These are phyloP conservation scores for Collybiopsis confluens DNA, from an alignment of 768 basidiomycete genomes.

Conservation along the genomic window DNA sequence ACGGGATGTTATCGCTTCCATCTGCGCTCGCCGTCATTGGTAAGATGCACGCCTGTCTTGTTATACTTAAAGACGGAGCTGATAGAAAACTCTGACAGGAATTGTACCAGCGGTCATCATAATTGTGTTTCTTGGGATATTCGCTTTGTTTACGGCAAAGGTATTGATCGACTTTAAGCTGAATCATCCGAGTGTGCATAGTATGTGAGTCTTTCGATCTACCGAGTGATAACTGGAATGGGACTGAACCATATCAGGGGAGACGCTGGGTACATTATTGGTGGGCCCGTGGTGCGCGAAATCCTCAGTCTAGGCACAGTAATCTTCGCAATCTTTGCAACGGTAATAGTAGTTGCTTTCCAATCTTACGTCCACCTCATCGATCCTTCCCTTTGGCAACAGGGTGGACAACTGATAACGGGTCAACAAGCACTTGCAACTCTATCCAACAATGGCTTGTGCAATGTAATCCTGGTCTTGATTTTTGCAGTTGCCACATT, in stretches of 20 bases:
- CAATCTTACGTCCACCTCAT: no score
- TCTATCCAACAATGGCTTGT: slow-evolving; percentile 45
- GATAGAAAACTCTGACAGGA: slow-evolving; percentile 22
- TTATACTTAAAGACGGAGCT: not conserved
- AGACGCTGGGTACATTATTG: slow-evolving; percentile 47
- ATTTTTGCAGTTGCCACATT: slow-evolving; percentile 44
- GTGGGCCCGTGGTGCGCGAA: slow-evolving; percentile 44
- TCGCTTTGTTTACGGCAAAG: slow-evolving; percentile 49
- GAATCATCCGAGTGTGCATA: slow-evolving; percentile 51
- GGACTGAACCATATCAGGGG: slow-evolving; percentile 25
- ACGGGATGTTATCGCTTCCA: slow-evolving; percentile 52
- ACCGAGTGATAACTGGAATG: not conserved
- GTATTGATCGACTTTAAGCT: slow-evolving; percentile 54
- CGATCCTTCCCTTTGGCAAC: not conserved
- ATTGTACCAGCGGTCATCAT: slow-evolving; percentile 48
- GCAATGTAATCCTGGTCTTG: slow-evolving; percentile 37
- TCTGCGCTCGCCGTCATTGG: slow-evolving; percentile 49
- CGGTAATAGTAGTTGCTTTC: slow-evolving; percentile 23
- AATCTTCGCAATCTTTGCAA: slow-evolving; percentile 46
- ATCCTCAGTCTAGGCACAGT: slow-evolving; percentile 41
- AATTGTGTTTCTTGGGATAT: slow-evolving; percentile 48
- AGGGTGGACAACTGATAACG: slow-evolving; percentile 47
- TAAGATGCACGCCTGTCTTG: slow-evolving; percentile 15
- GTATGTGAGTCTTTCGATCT: slow-evolving; percentile 30
- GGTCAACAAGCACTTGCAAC: slow-evolving; percentile 49